phyloP scores from a whole-genome alignment of 371 early-diverging fungal species.

The Mortierella sp. region DNA sequence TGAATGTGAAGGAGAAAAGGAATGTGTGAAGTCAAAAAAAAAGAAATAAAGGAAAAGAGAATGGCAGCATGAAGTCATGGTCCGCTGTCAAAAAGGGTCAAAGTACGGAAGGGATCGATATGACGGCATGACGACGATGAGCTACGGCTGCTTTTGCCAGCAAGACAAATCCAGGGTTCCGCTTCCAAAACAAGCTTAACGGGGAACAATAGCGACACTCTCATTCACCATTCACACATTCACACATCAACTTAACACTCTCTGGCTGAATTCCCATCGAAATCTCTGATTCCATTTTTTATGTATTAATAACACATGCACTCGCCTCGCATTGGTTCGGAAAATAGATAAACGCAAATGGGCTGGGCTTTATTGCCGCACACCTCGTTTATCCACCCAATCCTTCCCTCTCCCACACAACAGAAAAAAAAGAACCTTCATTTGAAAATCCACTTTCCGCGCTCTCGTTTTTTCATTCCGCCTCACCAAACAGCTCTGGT shows the following conservation, averaged over 20 bases:
- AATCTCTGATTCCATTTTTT: not conserved
- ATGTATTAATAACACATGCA: not conserved
- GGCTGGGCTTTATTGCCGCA: not conserved
- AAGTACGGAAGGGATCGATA: too few relatives aligned
- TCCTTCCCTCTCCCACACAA: not conserved
- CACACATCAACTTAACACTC: not conserved
- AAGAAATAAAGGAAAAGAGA: not conserved
- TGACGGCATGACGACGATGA: too few relatives aligned
- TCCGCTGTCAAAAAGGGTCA: too few relatives aligned
- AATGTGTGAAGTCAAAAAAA: too few relatives aligned
- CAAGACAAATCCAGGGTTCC: not conserved
- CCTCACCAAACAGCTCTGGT: not conserved
- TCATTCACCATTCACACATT: not conserved
- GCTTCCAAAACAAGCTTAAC: not conserved
- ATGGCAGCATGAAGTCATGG: not conserved
- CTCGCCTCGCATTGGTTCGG: conserved; percentile 2
- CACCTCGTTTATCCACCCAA: not conserved
- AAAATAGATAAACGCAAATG: not conserved
- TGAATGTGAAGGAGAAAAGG: not conserved
- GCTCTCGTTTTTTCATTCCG: not conserved
- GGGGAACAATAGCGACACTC: not conserved
- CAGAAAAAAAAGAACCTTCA: not conserved
- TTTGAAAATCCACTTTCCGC: too few relatives aligned
- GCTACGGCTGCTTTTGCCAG: too few relatives aligned
- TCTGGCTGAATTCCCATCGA: not conserved